A percentile compares a stretch with the other conserved stretches of the same genome.
phyloP scores from a whole-genome alignment of 176 grass and related monocot species.

The Ensete glaucum region DNA sequence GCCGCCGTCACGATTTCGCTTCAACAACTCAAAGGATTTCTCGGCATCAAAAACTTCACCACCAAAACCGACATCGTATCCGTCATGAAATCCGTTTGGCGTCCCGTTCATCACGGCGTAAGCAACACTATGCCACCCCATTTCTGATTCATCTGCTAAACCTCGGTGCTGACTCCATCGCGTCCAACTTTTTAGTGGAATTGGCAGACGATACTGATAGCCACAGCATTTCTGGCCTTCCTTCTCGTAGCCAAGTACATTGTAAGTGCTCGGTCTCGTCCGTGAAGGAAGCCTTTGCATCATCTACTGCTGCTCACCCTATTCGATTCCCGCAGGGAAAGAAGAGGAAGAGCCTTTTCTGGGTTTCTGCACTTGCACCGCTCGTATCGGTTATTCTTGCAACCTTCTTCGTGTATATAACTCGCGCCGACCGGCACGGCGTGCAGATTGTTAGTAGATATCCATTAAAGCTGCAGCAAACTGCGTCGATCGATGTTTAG shows the following conservation, averaged over 20 bases:
- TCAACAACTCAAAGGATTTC: slow-evolving; percentile 15
- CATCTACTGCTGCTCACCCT: neutral
- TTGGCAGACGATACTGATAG: slow-evolving; percentile 11
- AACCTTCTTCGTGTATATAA: slow-evolving; percentile 8
- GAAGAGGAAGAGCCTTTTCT: slow-evolving; percentile 17
- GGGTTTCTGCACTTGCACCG: slow-evolving; percentile 10
- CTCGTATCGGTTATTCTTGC: slow-evolving; percentile 2
- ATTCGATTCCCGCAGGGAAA: neutral
- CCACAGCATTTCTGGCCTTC: neutral
- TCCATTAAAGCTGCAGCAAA: neutral
- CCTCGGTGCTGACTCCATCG: neutral
- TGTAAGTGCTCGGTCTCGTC: neutral
- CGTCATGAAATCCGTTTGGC: slow-evolving; percentile 11
- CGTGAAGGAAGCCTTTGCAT: neutral
- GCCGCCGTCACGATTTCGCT: neutral
- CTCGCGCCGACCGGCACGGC: slow-evolving; percentile 6
- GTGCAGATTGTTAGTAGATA: slow-evolving; percentile 3
- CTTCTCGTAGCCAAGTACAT: slow-evolving; percentile 13
- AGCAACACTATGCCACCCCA: neutral
- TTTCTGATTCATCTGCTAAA: too few relatives aligned
- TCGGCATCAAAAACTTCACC: slow-evolving; percentile 2
- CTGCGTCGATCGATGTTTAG: neutral
- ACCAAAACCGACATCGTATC: slow-evolving; percentile 2
- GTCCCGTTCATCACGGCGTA: slow-evolving; percentile 2
- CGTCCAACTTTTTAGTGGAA: slow-evolving; percentile 3